Percentiles rank a stretch among this genome's conserved stretches.
phyloP scores from a whole-genome alignment of 2,329 filamentous ascomycete species.

The Diplodia mutila region DNA sequence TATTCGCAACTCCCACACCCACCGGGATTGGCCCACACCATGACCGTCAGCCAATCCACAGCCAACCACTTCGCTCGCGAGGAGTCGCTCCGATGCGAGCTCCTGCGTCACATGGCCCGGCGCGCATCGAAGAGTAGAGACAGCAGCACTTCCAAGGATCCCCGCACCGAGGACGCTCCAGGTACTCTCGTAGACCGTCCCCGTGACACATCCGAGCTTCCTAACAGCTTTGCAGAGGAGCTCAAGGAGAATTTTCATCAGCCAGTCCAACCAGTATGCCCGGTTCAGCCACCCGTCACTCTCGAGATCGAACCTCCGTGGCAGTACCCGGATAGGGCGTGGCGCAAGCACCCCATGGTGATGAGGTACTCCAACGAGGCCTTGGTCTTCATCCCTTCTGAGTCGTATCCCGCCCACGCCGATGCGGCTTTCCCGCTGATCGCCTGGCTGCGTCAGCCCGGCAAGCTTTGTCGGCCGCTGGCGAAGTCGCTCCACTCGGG shows the following conservation, averaged over 20 bases:
- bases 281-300: neutral
- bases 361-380: neutral
- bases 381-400: conserved; percentile 5
- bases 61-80: neutral
- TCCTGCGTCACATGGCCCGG: neutral
- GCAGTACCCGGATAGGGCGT: neutral
- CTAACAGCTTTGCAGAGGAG: neutral
- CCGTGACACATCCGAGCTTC: neutral
- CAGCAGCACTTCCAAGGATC: too few species aligned
- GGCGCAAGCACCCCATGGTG: neutral
- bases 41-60: neutral
- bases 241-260: neutral
- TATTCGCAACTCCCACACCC: neutral
- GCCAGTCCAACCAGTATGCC: neutral
- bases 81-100: conserved; percentile 4
- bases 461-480: neutral
- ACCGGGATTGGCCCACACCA: too few species aligned
- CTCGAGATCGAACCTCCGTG: neutral
- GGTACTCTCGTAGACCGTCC: neutral
- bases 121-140: neutral
- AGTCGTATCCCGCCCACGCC: neutral
- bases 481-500: neutral
- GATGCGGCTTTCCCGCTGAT: neutral
- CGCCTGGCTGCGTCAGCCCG: conserved; percentile 6
- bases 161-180: neutral